A percentile compares a stretch with the other conserved stretches of the same genome.
These are phyloP conservation scores for Arabis hirsuta DNA, from an alignment of 345 rosid genomes.

Conservation along the genomic window DNA sequence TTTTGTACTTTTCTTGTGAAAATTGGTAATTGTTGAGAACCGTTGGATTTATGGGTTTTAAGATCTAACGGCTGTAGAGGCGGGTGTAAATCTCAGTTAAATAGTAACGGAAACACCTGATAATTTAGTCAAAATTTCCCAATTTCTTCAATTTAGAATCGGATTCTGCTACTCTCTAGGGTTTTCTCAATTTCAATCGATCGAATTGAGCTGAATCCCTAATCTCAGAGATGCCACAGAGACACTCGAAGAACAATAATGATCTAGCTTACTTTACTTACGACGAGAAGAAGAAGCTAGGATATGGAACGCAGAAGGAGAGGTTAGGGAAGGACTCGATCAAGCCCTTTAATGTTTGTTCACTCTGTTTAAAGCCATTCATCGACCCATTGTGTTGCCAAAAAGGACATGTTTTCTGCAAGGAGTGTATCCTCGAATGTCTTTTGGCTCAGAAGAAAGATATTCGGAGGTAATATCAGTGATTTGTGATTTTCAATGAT, in stretches of 20 bases:
- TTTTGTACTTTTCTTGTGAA: neutral
- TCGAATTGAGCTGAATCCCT: constrained; percentile 52
- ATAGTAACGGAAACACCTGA: constrained; percentile 14
- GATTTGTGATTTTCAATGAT: too few relatives aligned
- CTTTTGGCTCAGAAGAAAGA: constrained; percentile 79
- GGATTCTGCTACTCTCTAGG: neutral
- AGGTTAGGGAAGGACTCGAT: constrained; percentile 91
- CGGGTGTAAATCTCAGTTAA: neutral
- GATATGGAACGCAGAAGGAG: constrained; percentile 96
- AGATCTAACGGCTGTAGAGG: constrained; percentile 30
- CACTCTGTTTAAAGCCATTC: constrained; percentile 89
- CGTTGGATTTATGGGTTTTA: constrained; percentile 20
- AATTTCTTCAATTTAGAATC: neutral
- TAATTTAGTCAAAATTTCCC: neutral
- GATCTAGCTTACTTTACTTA: constrained; percentile 96
- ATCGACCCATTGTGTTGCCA: constrained; percentile 91
- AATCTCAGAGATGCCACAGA: constrained; percentile 71
- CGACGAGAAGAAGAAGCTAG: constrained; percentile 94
- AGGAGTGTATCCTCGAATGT: constrained; percentile 84
- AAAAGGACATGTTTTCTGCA: constrained; percentile 88
- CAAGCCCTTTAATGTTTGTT: constrained; percentile 93
- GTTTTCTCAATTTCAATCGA: constrained; percentile 38
- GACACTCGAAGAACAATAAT: constrained; percentile 97
- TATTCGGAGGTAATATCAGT: constrained; percentile 57
- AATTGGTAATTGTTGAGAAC: neutral